phyloP scores from a whole-genome alignment of 768 basidiomycete species.

The Rhodotorula graminis region DNA sequence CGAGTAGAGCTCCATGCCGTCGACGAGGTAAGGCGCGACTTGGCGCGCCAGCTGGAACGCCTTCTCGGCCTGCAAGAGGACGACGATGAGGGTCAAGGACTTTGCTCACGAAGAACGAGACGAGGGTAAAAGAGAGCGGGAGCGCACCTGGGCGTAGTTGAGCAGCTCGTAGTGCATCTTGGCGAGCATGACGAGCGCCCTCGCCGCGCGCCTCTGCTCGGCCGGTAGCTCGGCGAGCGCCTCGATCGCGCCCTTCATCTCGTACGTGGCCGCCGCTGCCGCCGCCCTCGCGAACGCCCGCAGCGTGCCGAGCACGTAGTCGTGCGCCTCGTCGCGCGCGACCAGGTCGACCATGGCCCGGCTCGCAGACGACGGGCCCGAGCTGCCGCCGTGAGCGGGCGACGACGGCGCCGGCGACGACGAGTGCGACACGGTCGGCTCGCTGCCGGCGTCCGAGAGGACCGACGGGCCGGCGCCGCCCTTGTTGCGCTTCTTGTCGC shows the following conservation, averaged over 20 bases:
- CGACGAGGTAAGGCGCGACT: conserved; percentile 82
- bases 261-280: conserved; percentile 68
- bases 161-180: conserved; percentile 83
- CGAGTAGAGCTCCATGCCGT: conserved; percentile 94
- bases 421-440: conserved; percentile 12
- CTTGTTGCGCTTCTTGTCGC: conserved; percentile 36
- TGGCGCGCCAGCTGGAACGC: conserved; percentile 74
- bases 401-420: conserved; percentile 28
- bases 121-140: neutral
- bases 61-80: conserved; percentile 66
- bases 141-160: conserved; percentile 77
- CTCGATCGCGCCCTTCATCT: conserved; percentile 66
- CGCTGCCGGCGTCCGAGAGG: conserved; percentile 22
- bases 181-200: conserved; percentile 75
- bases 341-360: neutral
- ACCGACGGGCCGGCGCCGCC: conserved; percentile 22
- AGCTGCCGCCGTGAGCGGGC: neutral
- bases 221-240: conserved; percentile 72
- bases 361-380: neutral
- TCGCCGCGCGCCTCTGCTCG: conserved; percentile 67
- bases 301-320: conserved; percentile 74
- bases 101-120: too few species aligned
- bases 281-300: conserved; percentile 75
- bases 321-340: conserved; percentile 68
- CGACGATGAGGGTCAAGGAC: conserved; percentile 3